Percentiles rank a stretch among this genome's conserved stretches.
These are phyloP conservation scores for Drechslerella dactyloides DNA, from an alignment of 2,329 filamentous ascomycete genomes.

Conservation along the genomic window DNA sequence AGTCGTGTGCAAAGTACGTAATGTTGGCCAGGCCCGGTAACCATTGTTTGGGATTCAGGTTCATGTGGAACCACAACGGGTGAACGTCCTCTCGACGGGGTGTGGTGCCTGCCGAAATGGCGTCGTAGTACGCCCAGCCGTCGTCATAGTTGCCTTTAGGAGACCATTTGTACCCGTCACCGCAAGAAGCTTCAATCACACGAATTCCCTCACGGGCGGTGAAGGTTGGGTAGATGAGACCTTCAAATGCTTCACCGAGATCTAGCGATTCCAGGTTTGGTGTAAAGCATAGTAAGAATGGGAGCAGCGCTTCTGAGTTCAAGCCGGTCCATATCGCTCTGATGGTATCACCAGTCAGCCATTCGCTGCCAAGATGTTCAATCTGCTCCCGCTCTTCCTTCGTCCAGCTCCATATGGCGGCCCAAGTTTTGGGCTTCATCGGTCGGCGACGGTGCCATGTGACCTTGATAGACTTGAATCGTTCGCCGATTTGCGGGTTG, in stretches of 20 bases:
- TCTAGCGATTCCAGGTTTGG: constrained; percentile 13
- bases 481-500: constrained; percentile 6
- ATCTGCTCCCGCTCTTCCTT: not conserved
- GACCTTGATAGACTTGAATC: constrained; percentile 15
- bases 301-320: constrained; percentile 24
- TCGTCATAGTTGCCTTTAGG: not conserved
- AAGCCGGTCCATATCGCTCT: not conserved
- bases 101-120: not conserved
- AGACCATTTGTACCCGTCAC: not conserved
- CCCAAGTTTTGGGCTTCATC: constrained; percentile 18
- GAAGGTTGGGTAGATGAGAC: constrained; percentile 6
- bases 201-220: constrained; percentile 10
- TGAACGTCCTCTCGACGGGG: no score
- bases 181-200: constrained; percentile 2
- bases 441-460: constrained; percentile 22
- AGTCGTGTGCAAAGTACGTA: constrained; percentile 10
- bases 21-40: constrained; percentile 13
- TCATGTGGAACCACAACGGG: constrained; percentile 11
- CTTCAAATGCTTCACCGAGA: not conserved
- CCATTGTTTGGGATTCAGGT: not conserved
- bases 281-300: constrained; percentile 17
- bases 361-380: not conserved
- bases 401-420: constrained; percentile 8
- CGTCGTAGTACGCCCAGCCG: not conserved
- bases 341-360: not conserved